Percentiles rank a stretch among this genome's conserved stretches.
Evolutionary conservation across 192 early-diverging fungal genomes (phyloP).

Genomic region (Mortierella alpina): DNA sequence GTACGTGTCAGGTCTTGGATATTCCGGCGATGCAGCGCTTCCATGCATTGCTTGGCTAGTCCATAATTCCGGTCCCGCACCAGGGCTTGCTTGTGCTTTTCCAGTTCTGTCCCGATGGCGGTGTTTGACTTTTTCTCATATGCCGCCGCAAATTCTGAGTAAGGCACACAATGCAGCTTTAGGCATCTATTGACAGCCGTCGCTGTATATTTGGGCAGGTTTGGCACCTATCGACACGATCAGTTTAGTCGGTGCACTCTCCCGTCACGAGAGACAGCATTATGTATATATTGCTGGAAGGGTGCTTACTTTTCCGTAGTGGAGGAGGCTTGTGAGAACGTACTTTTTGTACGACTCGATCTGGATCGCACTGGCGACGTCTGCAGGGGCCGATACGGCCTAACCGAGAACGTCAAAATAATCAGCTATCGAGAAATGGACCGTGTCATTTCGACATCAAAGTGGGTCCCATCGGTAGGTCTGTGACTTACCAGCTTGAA

Average conservation of each 20-base stretch:
- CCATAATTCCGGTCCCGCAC: slow-evolving; percentile 72
- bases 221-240: slow-evolving; percentile 30
- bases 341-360: slow-evolving; percentile 82
- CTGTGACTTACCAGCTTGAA: slow-evolving; percentile 61
- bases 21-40: slow-evolving; percentile 60
- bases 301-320: slow-evolving; percentile 59
- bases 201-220: slow-evolving; percentile 66
- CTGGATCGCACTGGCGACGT: slow-evolving; percentile 74
- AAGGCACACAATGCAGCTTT: slow-evolving; percentile 55
- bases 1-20: slow-evolving; percentile 82
- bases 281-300: neutral
- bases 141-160: slow-evolving; percentile 68
- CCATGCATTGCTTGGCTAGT: slow-evolving; percentile 63
- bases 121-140: slow-evolving; percentile 63
- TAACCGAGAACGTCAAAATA: neutral
- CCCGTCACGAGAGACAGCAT: neutral
- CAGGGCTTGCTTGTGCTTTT: slow-evolving; percentile 46
- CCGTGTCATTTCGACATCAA: neutral
- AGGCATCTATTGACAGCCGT: slow-evolving; percentile 56
- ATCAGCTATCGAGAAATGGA: neutral
- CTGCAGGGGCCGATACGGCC: slow-evolving; percentile 74
- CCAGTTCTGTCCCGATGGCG: slow-evolving; percentile 57
- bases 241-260: neutral
- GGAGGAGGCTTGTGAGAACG: slow-evolving; percentile 70
- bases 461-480: too few relatives aligned